Evolutionary conservation across 225 moss, liverwort and hornwort species (phyloP), one percentile per base, ranked within the genome.

Genomic region (Sphagnum tenellum): DNA sequence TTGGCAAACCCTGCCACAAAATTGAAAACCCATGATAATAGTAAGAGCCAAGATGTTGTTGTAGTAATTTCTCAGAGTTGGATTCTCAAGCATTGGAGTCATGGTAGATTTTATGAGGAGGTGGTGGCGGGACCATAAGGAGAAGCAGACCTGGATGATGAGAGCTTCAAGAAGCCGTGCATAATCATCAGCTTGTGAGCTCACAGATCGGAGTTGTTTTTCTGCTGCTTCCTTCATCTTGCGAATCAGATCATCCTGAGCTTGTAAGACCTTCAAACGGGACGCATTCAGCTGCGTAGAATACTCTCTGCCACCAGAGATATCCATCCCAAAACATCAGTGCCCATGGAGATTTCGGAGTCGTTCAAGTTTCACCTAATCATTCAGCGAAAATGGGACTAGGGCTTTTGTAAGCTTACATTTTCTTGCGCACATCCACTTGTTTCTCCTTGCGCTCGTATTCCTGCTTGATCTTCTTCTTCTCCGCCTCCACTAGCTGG

Each of bases 171-270:
- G 68, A 57, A 90, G 81, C 51, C 76, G 67, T 29, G 83, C 50
- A 69, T 90, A 90, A 50, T 73, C 67, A n/a, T 79, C 85, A 61
- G 79, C 57, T 5, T 83, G 67, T n/a, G 77, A 77, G 46, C 88
- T 80, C 64, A 90, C 85, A 65, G 72, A 73, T 65, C 46, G 64
- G 50, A 90, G 75, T 74, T 83, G 82, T 71, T 88, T 82, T 77
- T 90, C 90, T 57, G 88, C 88, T 55, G 82, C 78, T 49, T 76
- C 82, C 71, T 90, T 90, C 85, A 90, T 85, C 70, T 85, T 82
- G 68, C 82, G 70, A 60, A 90, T 85, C 63, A 90, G 64, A 63
- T 90, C 90, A 70, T 90, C 85, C 68, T 90, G 90, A 64, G 90
- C 88, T 80, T 90, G 90, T 70, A 90, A 72, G 59, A 90, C 64